Percentiles rank a stretch among this genome's conserved stretches.
These are phyloP conservation scores for Yarrowia bubula DNA, from an alignment of 805 yeast species.

Conservation along the genomic window DNA sequence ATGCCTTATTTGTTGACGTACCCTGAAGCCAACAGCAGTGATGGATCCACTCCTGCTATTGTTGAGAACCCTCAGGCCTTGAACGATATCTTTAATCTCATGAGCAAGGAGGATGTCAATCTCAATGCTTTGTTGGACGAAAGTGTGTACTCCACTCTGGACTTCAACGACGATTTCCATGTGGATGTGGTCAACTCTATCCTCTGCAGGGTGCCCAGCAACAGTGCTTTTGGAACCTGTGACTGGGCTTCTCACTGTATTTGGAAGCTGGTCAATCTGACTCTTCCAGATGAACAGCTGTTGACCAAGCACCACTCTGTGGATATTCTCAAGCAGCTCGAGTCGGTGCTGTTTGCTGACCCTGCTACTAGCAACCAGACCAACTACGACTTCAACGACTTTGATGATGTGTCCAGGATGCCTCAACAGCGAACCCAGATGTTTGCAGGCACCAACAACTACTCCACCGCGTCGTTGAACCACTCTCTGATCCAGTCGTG, in stretches of 20 bases:
- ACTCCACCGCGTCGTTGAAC: slow-evolving; percentile 26
- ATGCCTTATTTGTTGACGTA: slow-evolving; percentile 21
- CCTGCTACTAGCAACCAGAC: background rate
- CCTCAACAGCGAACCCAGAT: slow-evolving; percentile 3
- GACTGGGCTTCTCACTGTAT: slow-evolving; percentile 24
- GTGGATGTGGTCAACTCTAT: slow-evolving; percentile 26
- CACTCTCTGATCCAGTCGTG: slow-evolving; percentile 23
- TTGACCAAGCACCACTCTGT: slow-evolving; percentile 19
- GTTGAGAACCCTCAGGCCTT: slow-evolving; percentile 23
- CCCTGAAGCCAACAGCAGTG: background rate
- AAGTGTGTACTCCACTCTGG: slow-evolving; percentile 14
- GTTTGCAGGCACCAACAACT: slow-evolving; percentile 27
- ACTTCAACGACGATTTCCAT: slow-evolving; percentile 20
- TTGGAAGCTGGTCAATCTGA: slow-evolving; percentile 23
- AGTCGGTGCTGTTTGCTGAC: background rate
- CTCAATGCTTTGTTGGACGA: slow-evolving; percentile 13
- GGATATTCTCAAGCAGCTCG: slow-evolving; percentile 25
- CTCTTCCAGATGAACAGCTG: slow-evolving; percentile 26
- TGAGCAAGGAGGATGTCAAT: slow-evolving; percentile 2
- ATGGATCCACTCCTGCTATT: background rate
- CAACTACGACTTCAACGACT: background rate
- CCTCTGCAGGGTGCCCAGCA: slow-evolving; percentile 17
- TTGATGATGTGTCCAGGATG: background rate
- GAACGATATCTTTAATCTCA: slow-evolving; percentile 16
- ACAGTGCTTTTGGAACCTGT: slow-evolving; percentile 16